phyloP scores from a whole-genome alignment of 805 yeast species.

The Candida adriatica region DNA sequence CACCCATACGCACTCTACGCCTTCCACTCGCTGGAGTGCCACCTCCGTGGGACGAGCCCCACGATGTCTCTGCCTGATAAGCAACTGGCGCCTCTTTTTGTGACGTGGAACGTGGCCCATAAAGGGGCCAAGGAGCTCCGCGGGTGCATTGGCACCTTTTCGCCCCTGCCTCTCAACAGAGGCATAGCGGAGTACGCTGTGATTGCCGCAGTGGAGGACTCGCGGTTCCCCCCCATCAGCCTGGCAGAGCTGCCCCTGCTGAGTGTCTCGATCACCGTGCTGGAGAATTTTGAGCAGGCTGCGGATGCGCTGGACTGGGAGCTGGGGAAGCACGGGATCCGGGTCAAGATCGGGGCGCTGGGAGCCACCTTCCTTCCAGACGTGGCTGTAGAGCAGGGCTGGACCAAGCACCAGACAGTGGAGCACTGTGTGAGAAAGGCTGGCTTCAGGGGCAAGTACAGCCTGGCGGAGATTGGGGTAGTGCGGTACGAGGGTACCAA shows the following conservation, averaged over 20 bases:
- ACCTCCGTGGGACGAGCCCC: conserved; percentile 1
- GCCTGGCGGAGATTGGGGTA: conserved; percentile 35
- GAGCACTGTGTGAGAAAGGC: conserved; percentile 69
- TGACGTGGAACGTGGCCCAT: conserved; percentile 68
- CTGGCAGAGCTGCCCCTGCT: conserved; percentile 45
- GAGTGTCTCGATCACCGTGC: conserved; percentile 48
- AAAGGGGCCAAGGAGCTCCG: conserved; percentile 38
- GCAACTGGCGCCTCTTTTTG: conserved; percentile 54
- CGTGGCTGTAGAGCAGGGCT: conserved; percentile 82
- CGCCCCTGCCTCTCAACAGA: conserved; percentile 8
- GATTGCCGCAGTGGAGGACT: conserved; percentile 62
- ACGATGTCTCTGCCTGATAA: background rate
- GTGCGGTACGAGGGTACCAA: conserved; percentile 53
- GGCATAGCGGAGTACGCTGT: conserved; percentile 7
- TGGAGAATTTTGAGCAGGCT: conserved; percentile 50
- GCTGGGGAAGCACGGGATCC: conserved; percentile 77
- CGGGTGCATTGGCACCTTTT: conserved; percentile 93
- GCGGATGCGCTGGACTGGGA: conserved; percentile 63
- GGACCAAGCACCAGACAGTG: conserved; percentile 71
- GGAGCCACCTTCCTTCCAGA: conserved; percentile 87
- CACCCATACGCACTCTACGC: conserved; percentile 7
- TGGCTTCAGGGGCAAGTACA: conserved; percentile 33
- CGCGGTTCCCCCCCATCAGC: conserved; percentile 64
- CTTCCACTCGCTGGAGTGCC: conserved; percentile 4
- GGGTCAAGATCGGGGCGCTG: conserved; percentile 42